phyloP scores from a whole-genome alignment of 768 basidiomycete species.

The Filobasidium wieringae region DNA sequence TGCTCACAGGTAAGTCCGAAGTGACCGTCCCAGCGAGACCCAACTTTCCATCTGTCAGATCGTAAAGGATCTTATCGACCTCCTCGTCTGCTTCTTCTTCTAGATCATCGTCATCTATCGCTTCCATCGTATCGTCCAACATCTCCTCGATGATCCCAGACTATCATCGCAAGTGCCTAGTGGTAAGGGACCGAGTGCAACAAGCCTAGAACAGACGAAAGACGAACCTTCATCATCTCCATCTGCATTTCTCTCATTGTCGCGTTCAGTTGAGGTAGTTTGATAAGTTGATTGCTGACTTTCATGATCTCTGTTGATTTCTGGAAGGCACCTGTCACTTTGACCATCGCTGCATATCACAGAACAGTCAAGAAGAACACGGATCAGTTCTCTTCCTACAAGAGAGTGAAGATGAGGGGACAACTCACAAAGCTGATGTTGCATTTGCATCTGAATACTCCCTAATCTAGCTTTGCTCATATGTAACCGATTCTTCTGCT shows the following conservation, averaged over 20 bases:
- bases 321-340: constrained; percentile 94
- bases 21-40: constrained; percentile 67
- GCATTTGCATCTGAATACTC: constrained; percentile 76
- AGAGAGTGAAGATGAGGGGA: neutral
- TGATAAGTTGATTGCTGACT: constrained; percentile 81
- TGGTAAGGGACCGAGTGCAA: neutral
- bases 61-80: constrained; percentile 90
- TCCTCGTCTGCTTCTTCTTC: constrained; percentile 95
- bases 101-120: constrained; percentile 78
- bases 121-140: constrained; percentile 80
- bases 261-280: constrained; percentile 79
- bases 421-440: constrained; percentile 76
- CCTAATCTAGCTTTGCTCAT: constrained; percentile 86
- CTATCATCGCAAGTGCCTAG: constrained; percentile 42
- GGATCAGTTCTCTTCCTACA: neutral
- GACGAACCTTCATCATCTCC: constrained; percentile 92
- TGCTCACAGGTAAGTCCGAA: constrained; percentile 62
- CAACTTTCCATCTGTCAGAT: constrained; percentile 91
- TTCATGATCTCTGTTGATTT: constrained; percentile 99
- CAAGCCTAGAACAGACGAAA: neutral
- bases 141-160: constrained; percentile 97
- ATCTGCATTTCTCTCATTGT: constrained; percentile 96
- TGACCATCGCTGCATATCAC: constrained; percentile 64
- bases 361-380: neutral
- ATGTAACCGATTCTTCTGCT: constrained; percentile 82